Percentiles rank a stretch among this genome's conserved stretches.
phyloP scores from a whole-genome alignment of 2,329 filamentous ascomycete species.

The Fusarium azukiicola region DNA sequence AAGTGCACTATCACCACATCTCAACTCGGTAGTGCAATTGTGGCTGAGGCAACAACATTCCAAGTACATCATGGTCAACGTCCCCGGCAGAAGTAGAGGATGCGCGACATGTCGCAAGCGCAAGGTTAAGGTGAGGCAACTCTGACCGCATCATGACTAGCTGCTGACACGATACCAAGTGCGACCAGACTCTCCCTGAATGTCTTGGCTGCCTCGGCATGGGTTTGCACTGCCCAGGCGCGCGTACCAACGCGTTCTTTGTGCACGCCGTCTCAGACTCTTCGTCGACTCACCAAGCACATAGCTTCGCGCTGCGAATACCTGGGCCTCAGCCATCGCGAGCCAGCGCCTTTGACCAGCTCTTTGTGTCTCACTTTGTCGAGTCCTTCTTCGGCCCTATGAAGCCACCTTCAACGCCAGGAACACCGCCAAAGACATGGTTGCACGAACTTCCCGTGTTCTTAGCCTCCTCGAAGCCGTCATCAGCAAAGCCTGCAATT shows the following conservation, averaged over 20 bases:
- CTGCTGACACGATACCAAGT: constrained; percentile 5
- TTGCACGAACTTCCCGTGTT: constrained; percentile 28
- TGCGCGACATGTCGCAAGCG: constrained; percentile 37
- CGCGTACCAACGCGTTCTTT: constrained; percentile 30
- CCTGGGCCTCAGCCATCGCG: constrained; percentile 23
- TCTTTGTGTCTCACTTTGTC: constrained; percentile 35
- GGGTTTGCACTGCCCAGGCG: constrained; percentile 29
- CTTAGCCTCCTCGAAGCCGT: constrained; percentile 8
- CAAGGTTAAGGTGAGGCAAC: constrained; percentile 26
- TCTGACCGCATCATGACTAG: background rate
- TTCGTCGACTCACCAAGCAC: background rate
- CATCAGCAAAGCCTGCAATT: constrained; percentile 27
- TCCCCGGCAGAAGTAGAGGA: constrained; percentile 33
- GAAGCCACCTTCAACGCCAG: constrained; percentile 22
- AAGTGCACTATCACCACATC: background rate
- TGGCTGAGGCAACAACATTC: background rate
- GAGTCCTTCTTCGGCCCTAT: constrained; percentile 36
- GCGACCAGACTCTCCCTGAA: constrained; percentile 27
- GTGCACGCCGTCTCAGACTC: constrained; percentile 19
- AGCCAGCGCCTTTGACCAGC: constrained; percentile 29
- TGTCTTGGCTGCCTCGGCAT: constrained; percentile 30
- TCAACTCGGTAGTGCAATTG: background rate
- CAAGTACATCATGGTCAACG: constrained; percentile 30
- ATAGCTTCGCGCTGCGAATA: background rate
- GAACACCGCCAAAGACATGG: constrained; percentile 25